Conservation (phyloP, 176 grass and related monocot species). For the Eremochloa ophiuroides region DNA sequence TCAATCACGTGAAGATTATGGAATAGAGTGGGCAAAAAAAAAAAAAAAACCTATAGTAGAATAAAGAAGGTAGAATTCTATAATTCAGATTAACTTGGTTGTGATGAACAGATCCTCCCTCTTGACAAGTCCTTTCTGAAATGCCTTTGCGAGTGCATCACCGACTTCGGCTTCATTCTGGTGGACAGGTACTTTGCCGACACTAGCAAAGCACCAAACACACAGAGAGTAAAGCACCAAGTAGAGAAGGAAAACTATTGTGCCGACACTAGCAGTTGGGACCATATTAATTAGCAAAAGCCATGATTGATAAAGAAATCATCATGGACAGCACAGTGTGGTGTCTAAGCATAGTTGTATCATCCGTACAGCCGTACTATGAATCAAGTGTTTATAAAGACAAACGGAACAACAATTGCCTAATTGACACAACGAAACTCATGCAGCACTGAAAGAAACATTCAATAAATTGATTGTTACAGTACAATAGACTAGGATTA, state of each 20-base stretch:
- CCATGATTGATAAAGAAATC: no score
- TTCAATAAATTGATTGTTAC: not conserved
- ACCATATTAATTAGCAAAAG: not conserved
- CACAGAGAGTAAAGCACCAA: not conserved
- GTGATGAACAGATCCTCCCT: constrained; percentile 91
- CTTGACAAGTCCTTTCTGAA: constrained; percentile 66
- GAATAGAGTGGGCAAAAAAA: no score
- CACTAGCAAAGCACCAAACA: no score
- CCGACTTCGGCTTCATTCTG: constrained; percentile 85
- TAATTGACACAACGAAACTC: not conserved
- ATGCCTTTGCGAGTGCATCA: constrained; percentile 71
- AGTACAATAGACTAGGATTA: not conserved
- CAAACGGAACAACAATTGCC: not conserved
- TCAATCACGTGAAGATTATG: no score
- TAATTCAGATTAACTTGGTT: no score
- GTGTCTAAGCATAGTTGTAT: not conserved
- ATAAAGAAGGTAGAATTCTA: no score
- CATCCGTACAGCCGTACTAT: not conserved
- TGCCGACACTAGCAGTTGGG: not conserved
- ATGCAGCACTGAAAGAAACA: not conserved
- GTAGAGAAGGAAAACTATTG: not conserved
- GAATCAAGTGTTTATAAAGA: not conserved
- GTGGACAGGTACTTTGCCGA: constrained; percentile 69
- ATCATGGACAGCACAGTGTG: not conserved
- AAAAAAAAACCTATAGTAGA: no score